A percentile compares a stretch with the other conserved stretches of the same genome.
Conservation (phyloP, 2,329 filamentous ascomycete genomes). For the Parastagonospora avenae region DNA sequence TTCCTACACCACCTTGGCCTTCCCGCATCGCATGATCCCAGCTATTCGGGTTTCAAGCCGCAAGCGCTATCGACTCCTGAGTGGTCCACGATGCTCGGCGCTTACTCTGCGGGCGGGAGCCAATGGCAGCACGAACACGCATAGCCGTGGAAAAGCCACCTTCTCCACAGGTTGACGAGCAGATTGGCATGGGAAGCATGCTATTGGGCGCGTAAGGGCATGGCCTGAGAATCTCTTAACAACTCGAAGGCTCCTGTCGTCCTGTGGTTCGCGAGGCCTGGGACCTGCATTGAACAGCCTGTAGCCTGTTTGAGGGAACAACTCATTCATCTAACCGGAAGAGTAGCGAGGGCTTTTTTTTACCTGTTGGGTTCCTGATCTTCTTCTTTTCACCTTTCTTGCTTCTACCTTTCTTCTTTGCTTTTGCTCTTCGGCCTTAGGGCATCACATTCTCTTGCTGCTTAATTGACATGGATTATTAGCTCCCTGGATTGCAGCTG, state of each 20-base stretch:
- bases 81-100: constrained; percentile 32
- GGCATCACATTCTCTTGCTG: constrained; percentile 10
- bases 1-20: constrained; percentile 7
- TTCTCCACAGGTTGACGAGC: constrained; percentile 23
- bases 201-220: constrained; percentile 25
- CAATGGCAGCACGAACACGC: constrained; percentile 19
- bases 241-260: constrained; percentile 15
- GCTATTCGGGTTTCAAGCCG: constrained; percentile 27
- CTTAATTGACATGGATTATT: constrained; percentile 23
- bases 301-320: constrained; percentile 9
- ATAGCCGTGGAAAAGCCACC: constrained; percentile 18
- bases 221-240: constrained; percentile 26
- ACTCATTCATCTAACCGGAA: constrained; percentile 15
- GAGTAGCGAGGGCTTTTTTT: constrained; percentile 1
- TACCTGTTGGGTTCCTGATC: constrained; percentile 5
- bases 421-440: constrained; percentile 9
- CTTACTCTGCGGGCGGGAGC: constrained; percentile 19
- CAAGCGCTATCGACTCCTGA: constrained; percentile 39
- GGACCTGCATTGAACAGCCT: too few species aligned
- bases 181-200: constrained; percentile 15
- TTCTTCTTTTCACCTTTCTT: constrained; percentile 10
- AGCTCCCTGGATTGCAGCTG: constrained; percentile 36
- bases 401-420: constrained; percentile 16
- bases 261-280: constrained; percentile 12
- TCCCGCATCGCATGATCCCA: not conserved